Conservation (phyloP, 75 land plant species). For the Pseudotsuga menziesii region DNA sequence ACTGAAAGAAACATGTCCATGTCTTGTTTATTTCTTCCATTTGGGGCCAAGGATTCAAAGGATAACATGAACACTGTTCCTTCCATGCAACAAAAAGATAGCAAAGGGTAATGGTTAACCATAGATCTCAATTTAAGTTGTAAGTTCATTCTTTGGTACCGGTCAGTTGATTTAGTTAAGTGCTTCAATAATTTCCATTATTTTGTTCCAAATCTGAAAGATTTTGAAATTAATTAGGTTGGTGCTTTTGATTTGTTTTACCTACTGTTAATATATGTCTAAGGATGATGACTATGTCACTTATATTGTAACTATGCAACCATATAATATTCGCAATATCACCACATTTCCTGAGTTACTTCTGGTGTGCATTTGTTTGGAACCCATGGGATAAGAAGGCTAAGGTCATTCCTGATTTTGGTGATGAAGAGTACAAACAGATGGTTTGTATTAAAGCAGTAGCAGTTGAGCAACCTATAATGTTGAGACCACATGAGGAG, state of each 20-base stretch:
- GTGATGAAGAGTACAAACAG: constrained; percentile 53
- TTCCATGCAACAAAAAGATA: too few species aligned
- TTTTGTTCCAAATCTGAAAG: too few species aligned
- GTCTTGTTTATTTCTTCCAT: too few species aligned
- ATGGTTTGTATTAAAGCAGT: constrained; percentile 58
- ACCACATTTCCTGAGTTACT: neutral
- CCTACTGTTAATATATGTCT: neutral
- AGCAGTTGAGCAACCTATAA: constrained; percentile 38
- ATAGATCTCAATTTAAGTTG: neutral
- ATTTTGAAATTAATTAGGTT: too few species aligned
- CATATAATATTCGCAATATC: neutral
- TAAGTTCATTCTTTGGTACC: neutral
- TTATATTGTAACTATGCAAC: neutral
- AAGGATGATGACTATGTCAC: neutral
- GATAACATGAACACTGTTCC: too few species aligned
- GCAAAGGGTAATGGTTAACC: constrained; percentile 7
- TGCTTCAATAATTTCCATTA: too few species aligned
- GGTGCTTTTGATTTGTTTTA: too few species aligned
- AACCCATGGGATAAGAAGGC: constrained; percentile 63
- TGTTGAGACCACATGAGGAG: constrained; percentile 51
- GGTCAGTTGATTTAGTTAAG: neutral
- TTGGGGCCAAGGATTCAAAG: too few species aligned
- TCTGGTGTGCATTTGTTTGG: constrained; percentile 34
- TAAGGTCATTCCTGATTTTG: constrained; percentile 43
- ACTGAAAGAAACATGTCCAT: too few species aligned